phyloP scores from a whole-genome alignment of 108 stramenopile species.

The Pelagomonas calceolata region DNA sequence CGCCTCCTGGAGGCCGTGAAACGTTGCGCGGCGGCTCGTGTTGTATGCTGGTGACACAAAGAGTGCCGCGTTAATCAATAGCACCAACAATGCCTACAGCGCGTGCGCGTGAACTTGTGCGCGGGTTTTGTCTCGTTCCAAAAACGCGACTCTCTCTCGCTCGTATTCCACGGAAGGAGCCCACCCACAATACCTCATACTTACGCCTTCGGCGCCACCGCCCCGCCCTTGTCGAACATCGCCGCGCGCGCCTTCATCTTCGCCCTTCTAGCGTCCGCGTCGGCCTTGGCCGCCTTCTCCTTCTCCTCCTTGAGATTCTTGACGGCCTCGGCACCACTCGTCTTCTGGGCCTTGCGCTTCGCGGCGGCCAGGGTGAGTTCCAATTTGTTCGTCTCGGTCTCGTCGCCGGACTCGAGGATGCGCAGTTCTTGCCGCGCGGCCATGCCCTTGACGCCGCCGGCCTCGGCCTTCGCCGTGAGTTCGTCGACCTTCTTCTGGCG shows the following conservation, averaged over 20 bases:
- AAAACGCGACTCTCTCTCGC: too few species aligned
- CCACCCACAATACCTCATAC: too few species aligned
- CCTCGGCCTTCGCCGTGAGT: conserved; percentile 11
- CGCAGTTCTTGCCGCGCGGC: conserved; percentile 7
- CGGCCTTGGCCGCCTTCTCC: not conserved
- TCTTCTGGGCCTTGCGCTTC: conserved; percentile 3
- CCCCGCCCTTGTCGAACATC: not conserved
- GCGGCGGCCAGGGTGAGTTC: conserved; percentile 11
- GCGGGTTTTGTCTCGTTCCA: too few species aligned
- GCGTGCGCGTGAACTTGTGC: too few species aligned
- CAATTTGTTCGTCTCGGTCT: conserved; percentile 11
- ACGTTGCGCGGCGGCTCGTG: too few species aligned
- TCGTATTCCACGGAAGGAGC: too few species aligned
- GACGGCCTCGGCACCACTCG: conserved; percentile 2
- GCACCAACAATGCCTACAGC: too few species aligned
- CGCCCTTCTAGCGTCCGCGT: not conserved
- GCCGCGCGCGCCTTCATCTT: not conserved
- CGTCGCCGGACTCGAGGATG: not conserved
- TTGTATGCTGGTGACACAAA: too few species aligned
- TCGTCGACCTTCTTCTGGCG: conserved; percentile 10
- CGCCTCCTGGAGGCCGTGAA: too few species aligned
- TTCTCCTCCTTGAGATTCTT: conserved; percentile 1
- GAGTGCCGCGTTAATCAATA: too few species aligned
- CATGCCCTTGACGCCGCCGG: conserved; percentile 17
- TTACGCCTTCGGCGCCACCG: too few species aligned